Conservation (phyloP, 169 alveolate genomes). For the Eimeria acervulina region DNA sequence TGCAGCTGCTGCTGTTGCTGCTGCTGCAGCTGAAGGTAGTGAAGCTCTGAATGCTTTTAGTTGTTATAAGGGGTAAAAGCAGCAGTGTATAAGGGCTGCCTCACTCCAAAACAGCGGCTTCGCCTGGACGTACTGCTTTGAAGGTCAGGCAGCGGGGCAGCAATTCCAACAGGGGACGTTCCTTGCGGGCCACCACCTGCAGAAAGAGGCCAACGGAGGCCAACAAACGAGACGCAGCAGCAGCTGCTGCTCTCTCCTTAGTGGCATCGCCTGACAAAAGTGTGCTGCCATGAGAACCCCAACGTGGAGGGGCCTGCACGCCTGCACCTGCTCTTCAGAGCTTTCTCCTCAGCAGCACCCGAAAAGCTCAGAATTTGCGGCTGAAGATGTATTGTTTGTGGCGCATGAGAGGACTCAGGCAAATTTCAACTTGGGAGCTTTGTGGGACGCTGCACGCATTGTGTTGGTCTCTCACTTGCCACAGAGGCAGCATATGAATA, state of each 20-base stretch:
- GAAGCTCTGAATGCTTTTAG: not conserved
- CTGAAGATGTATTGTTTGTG: no score
- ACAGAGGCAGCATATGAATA: no score
- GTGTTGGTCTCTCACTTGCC: no score
- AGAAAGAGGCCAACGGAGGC: not conserved
- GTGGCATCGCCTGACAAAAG: not conserved
- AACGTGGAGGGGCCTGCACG: no score
- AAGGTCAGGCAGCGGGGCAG: not conserved
- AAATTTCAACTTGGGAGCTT: no score
- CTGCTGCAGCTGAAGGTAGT: not conserved
- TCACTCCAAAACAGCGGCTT: conserved; percentile 21
- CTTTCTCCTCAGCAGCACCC: no score
- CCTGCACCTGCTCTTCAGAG: no score
- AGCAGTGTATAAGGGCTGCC: not conserved
- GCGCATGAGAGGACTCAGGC: no score
- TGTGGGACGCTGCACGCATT: no score
- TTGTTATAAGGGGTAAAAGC: not conserved
- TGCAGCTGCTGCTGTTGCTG: not conserved
- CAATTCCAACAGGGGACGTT: conserved; percentile 2
- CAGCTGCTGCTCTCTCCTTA: not conserved
- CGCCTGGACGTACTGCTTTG: conserved; percentile 64
- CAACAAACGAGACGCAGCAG: no score
- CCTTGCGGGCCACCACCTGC: conserved; percentile 54
- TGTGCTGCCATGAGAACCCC: not conserved
- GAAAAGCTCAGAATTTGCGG: no score